Percentiles rank a stretch among this genome's conserved stretches.
These are phyloP conservation scores for Senecio squalidus DNA, from an alignment of 140 eudicot genomes.

Conservation along the genomic window DNA sequence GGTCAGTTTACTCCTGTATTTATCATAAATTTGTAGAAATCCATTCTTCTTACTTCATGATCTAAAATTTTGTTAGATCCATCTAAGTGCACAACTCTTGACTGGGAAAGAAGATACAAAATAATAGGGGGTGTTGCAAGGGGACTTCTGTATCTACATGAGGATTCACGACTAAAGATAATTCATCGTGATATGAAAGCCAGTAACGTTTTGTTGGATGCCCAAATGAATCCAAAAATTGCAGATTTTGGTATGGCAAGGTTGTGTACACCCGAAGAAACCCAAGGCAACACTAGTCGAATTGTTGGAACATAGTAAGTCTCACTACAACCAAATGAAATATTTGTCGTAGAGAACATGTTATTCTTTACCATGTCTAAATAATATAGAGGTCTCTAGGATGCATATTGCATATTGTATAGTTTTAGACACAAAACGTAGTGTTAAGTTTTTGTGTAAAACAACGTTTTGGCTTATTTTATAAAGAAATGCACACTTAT, in stretches of 20 bases:
- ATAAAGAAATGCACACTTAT: too few species aligned
- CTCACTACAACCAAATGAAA: neutral
- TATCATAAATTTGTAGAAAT: neutral
- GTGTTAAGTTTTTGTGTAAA: neutral
- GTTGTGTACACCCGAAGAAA: constrained; percentile 42
- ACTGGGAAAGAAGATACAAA: constrained; percentile 44
- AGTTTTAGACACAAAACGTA: neutral
- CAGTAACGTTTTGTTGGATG: constrained; percentile 55
- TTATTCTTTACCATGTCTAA: neutral
- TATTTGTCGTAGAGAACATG: neutral
- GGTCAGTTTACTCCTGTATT: constrained; percentile 12
- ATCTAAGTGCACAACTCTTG: constrained; percentile 19
- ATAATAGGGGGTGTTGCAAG: constrained; percentile 49
- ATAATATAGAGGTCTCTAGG: neutral
- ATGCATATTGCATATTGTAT: too few species aligned
- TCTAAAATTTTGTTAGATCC: constrained; percentile 24
- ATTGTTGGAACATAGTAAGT: constrained; percentile 72
- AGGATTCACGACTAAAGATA: constrained; percentile 51
- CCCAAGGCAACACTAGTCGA: constrained; percentile 50
- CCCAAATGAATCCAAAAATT: constrained; percentile 57
- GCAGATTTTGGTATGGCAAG: constrained; percentile 80
- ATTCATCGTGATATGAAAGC: constrained; percentile 65
- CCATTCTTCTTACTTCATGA: neutral
- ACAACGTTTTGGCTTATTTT: too few species aligned
- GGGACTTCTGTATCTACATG: constrained; percentile 58